These are phyloP conservation scores for Zasmidium cellare DNA, from an alignment of 2,329 filamentous ascomycete species.

Conservation along the genomic window DNA sequence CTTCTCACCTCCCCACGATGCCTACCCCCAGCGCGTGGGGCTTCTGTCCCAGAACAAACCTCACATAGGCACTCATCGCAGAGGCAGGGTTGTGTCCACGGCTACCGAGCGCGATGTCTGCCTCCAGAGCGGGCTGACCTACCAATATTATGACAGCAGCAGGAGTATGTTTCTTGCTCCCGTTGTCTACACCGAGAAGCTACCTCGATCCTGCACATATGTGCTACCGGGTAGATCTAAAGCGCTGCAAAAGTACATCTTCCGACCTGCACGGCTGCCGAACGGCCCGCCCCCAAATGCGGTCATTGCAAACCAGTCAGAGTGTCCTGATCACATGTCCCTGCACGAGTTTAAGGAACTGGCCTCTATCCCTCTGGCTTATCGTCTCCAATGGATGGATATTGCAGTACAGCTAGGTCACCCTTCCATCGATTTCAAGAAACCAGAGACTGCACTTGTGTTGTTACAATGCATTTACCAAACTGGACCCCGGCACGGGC, in stretches of 20 bases:
- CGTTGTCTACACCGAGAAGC: conserved; percentile 44
- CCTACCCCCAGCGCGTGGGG: too few relatives aligned
- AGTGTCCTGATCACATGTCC: conserved; percentile 50
- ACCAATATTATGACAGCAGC: too few relatives aligned
- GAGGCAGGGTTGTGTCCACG: too few relatives aligned
- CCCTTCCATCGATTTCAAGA: conserved; percentile 61
- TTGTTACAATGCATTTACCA: conserved; percentile 57
- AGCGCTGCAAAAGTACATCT: conserved; percentile 34
- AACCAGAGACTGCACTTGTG: conserved; percentile 50
- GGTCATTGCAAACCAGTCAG: conserved; percentile 48
- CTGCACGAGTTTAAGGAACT: conserved; percentile 56
- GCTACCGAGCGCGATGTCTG: too few relatives aligned
- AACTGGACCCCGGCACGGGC: conserved; percentile 44
- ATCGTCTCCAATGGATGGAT: conserved; percentile 48
- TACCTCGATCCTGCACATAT: too few relatives aligned
- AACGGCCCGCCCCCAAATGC: conserved; percentile 22
- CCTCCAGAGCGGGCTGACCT: too few relatives aligned
- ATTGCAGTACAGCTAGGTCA: conserved; percentile 54
- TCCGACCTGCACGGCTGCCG: background rate
- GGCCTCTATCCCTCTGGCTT: conserved; percentile 50
- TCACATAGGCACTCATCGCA: too few relatives aligned
- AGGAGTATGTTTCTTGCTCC: too few relatives aligned
- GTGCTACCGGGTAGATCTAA: conserved; percentile 52
- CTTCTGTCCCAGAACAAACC: too few relatives aligned
- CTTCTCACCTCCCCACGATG: conserved; percentile 36